These are phyloP conservation scores for Colletotrichum sublineola DNA, from an alignment of 2,329 filamentous ascomycete genomes.

Conservation along the genomic window DNA sequence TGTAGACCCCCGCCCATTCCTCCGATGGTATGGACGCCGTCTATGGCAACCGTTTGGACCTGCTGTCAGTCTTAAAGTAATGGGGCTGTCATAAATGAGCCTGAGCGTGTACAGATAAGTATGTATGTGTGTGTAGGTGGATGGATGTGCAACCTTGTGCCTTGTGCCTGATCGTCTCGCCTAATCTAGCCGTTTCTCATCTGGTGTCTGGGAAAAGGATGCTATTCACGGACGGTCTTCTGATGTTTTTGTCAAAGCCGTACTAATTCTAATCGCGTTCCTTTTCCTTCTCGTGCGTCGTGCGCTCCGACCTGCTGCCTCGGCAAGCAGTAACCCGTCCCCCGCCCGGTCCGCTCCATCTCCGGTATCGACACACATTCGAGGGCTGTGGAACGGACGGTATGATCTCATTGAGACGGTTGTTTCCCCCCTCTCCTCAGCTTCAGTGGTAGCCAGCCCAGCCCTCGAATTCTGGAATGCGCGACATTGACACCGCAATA, in stretches of 20 bases:
- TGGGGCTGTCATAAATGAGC: not conserved
- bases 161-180: not conserved
- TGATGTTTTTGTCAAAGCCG: not conserved
- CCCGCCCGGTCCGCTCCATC: not conserved
- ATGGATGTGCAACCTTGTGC: not conserved
- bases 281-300: not conserved
- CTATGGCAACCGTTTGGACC: not conserved
- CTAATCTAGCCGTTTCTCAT: not conserved
- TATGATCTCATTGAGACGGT: constrained; percentile 13
- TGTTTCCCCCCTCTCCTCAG: not conserved
- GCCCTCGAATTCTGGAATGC: not conserved
- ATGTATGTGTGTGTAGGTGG: not conserved
- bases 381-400: not conserved
- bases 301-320: constrained; percentile 1
- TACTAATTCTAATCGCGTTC: too few species aligned
- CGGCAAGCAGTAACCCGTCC: not conserved
- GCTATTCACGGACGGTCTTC: constrained; percentile 2
- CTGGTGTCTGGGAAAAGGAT: not conserved
- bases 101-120: not conserved
- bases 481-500: constrained; percentile 16
- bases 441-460: not conserved
- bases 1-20: not conserved
- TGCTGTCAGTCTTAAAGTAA: not conserved
- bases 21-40: not conserved
- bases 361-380: not conserved